A percentile compares a stretch with the other conserved stretches of the same genome.
phyloP scores from a whole-genome alignment of 2,329 filamentous ascomycete genomes.

The Stagonosporopsis vannaccii region DNA sequence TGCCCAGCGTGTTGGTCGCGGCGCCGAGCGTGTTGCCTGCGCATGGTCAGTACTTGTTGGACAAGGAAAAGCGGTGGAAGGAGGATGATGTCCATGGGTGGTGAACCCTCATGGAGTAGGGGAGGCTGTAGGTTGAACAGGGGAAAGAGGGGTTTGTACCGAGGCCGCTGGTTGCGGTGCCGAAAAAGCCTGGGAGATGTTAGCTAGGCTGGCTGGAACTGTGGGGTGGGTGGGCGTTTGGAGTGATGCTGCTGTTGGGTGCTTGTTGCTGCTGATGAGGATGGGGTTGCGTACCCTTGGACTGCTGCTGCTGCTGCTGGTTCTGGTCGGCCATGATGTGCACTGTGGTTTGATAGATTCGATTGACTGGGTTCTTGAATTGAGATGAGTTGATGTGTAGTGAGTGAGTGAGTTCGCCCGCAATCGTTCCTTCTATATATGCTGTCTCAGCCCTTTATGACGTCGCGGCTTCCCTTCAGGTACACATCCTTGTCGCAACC shows the following conservation, averaged over 20 bases:
- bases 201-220: not conserved
- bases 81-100: no score
- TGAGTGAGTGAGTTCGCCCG: not conserved
- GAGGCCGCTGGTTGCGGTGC: slow-evolving; percentile 42
- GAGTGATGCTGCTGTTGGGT: not conserved
- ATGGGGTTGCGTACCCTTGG: slow-evolving; percentile 24
- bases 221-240: no score
- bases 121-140: no score
- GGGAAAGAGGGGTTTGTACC: slow-evolving; percentile 29
- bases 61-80: no score
- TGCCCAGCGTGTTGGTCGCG: slow-evolving; percentile 45
- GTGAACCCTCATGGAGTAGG: no score
- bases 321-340: slow-evolving; percentile 37
- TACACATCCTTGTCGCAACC: slow-evolving; percentile 10
- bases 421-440: slow-evolving; percentile 1
- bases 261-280: not conserved
- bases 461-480: slow-evolving; percentile 8
- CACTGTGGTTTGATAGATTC: not conserved
- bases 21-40: slow-evolving; percentile 46
- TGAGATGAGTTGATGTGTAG: not conserved
- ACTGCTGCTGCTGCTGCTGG: slow-evolving; percentile 27
- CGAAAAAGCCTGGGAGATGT: slow-evolving; percentile 38
- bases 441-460: slow-evolving; percentile 1
- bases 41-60: slow-evolving; percentile 3
- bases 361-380: no score